phyloP scores from a whole-genome alignment of 768 basidiomycete species.

The Candolleomyces efflorescens region DNA sequence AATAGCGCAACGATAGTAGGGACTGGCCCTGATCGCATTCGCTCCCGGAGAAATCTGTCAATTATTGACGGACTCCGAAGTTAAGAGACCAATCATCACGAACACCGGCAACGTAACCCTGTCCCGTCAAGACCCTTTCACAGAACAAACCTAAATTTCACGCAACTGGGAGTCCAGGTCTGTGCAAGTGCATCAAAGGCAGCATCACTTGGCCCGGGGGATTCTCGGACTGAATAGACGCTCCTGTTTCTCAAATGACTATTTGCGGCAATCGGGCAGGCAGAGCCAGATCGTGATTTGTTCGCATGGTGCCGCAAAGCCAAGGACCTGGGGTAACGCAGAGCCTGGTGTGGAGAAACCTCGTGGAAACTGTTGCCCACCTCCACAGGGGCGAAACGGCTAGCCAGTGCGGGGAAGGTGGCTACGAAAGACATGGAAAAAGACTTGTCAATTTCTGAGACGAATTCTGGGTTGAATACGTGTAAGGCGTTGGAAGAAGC shows the following conservation, averaged over 20 bases:
- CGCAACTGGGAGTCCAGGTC: neutral
- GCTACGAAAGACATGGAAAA: neutral
- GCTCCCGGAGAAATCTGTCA: too few relatives aligned
- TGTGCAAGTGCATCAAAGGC: neutral
- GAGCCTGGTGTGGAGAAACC: slow-evolving; percentile 18
- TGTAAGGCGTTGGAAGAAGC: too few relatives aligned
- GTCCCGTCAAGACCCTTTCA: too few relatives aligned
- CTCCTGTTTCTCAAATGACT: neutral
- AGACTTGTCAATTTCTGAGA: too few relatives aligned
- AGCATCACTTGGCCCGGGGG: neutral
- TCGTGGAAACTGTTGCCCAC: slow-evolving; percentile 23
- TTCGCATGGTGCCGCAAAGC: neutral
- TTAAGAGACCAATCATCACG: too few relatives aligned
- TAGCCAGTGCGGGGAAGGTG: neutral
- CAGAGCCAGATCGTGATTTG: neutral
- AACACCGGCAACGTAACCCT: too few relatives aligned
- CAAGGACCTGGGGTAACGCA: neutral
- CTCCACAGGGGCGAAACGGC: neutral
- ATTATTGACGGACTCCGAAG: too few relatives aligned
- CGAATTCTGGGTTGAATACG: too few relatives aligned
- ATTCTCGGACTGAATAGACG: neutral
- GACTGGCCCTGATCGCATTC: too few relatives aligned
- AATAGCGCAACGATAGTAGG: too few relatives aligned
- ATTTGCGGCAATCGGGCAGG: neutral
- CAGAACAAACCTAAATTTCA: neutral